Evolutionary conservation across 139 green algal species (phyloP).

Genomic region (Picochlorum sp.): DNA sequence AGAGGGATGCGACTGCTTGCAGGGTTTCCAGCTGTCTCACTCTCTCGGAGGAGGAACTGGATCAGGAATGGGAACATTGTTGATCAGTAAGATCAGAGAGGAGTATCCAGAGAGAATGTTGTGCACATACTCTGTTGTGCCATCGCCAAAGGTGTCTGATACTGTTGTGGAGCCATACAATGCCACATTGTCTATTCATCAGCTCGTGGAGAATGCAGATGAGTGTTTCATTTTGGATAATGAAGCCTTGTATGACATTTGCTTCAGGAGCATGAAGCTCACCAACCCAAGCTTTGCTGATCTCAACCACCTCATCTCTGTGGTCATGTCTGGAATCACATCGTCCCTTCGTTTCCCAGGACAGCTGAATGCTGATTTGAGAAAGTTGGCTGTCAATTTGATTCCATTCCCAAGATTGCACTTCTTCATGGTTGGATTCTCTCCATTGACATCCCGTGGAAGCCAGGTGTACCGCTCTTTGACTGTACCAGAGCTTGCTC

Average conservation of each 20-base stretch:
- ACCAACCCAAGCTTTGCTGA: slow-evolving; percentile 87
- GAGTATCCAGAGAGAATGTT: slow-evolving; percentile 97
- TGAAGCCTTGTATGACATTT: slow-evolving; percentile 97
- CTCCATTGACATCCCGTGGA: slow-evolving; percentile 81
- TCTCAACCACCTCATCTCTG: slow-evolving; percentile 89
- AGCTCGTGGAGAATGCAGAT: slow-evolving; percentile 91
- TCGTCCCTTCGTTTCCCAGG: slow-evolving; percentile 93
- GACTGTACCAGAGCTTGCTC: slow-evolving; percentile 83
- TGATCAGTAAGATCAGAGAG: slow-evolving; percentile 98
- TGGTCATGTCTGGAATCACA: slow-evolving; percentile 84
- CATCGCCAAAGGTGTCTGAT: slow-evolving; percentile 88
- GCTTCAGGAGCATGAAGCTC: slow-evolving; percentile 95
- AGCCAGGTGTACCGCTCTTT: slow-evolving; percentile 88
- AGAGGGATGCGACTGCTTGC: slow-evolving; percentile 93
- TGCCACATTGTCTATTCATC: slow-evolving; percentile 76
- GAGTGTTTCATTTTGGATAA: slow-evolving; percentile 96
- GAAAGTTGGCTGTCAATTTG: slow-evolving; percentile 88
- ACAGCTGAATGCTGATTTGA: slow-evolving; percentile 86
- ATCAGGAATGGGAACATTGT: slow-evolving; percentile 95
- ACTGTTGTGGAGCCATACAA: slow-evolving; percentile 87
- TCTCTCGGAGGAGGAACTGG: slow-evolving; percentile 89
- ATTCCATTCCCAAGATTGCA: slow-evolving; percentile 93
- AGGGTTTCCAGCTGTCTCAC: slow-evolving; percentile 92
- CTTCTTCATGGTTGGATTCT: slow-evolving; percentile 95
- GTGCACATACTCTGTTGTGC: slow-evolving; percentile 95